Evolutionary conservation across 2,329 filamentous ascomycete species (phyloP).

Genomic region (Paradendryphiella salina): DNA sequence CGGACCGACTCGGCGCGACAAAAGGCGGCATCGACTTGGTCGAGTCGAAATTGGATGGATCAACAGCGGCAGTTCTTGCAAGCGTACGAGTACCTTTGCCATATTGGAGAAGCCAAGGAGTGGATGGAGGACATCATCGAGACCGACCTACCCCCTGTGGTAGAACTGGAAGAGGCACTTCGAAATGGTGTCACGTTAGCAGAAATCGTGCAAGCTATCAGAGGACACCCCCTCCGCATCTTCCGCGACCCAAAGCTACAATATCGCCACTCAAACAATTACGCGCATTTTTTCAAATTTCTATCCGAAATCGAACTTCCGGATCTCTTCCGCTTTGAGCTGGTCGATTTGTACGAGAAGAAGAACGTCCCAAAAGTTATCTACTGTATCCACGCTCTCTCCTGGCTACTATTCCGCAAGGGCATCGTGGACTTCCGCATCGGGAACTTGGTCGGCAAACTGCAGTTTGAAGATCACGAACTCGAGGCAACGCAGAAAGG

Average conservation of each 20-base stretch:
- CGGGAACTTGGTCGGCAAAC: conserved; percentile 91
- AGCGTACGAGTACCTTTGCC: conserved; percentile 97
- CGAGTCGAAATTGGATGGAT: conserved; percentile 96
- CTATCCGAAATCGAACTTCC: conserved; percentile 89
- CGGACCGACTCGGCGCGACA: conserved; percentile 62
- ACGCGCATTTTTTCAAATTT: conserved; percentile 93
- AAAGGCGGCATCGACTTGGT: conserved; percentile 64
- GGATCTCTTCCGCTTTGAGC: conserved; percentile 93
- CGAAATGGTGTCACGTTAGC: conserved; percentile 92
- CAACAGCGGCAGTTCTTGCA: conserved; percentile 95
- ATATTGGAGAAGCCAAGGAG: conserved; percentile 98
- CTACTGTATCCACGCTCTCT: conserved; percentile 95
- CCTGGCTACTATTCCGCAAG: conserved; percentile 94
- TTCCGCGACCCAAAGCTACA: conserved; percentile 85
- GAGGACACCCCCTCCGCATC: conserved; percentile 75
- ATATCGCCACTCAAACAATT: conserved; percentile 96
- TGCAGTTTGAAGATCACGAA: conserved; percentile 97
- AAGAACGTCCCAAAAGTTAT: conserved; percentile 99
- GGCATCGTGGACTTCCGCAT: conserved; percentile 95
- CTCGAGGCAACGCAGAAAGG: conserved; percentile 96
- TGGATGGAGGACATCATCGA: conserved; percentile 96
- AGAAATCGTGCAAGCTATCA: conserved; percentile 87
- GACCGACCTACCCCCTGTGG: conserved; percentile 83
- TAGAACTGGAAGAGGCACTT: conserved; percentile 89
- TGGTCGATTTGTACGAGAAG: conserved; percentile 98